Evolutionary conservation across 2,329 filamentous ascomycete genomes (phyloP).

Genomic region (Aspergillus glaucus): DNA sequence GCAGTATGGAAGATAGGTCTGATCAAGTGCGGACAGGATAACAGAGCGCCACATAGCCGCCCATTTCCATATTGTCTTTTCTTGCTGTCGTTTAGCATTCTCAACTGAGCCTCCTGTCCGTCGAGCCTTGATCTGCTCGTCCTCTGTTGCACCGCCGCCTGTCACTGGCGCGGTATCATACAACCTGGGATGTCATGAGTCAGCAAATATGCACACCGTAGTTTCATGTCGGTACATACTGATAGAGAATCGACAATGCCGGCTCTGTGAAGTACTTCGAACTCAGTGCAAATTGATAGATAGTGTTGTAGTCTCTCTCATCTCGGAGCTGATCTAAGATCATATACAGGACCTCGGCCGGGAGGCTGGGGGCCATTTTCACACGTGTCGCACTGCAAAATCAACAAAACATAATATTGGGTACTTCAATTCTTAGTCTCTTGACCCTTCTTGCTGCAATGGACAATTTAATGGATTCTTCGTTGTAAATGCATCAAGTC

Average conservation of each 20-base stretch:
- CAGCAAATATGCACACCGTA: neutral
- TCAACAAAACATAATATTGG: neutral
- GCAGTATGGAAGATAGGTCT: conserved; percentile 62
- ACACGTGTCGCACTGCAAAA: neutral
- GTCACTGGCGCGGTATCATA: conserved; percentile 43
- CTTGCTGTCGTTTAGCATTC: conserved; percentile 37
- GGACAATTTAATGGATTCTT: no score
- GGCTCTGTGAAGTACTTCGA: conserved; percentile 17
- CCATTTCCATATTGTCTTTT: conserved; percentile 51
- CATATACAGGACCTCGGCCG: conserved; percentile 21
- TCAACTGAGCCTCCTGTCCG: conserved; percentile 10
- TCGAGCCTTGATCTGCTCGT: conserved; percentile 35
- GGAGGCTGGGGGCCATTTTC: conserved; percentile 15
- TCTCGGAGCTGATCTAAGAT: conserved; percentile 20
- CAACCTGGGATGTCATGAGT: conserved; percentile 31
- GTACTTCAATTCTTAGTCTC: no score
- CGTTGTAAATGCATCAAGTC: no score
- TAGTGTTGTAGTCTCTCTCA: conserved; percentile 19
- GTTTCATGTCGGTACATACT: conserved; percentile 11
- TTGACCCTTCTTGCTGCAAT: no score
- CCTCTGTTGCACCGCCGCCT: conserved; percentile 37
- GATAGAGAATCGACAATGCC: conserved; percentile 18
- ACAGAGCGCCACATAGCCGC: conserved; percentile 63
- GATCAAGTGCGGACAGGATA: conserved; percentile 56
- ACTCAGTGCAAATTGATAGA: conserved; percentile 23